Base-by-base conservation (phyloP, 1,284 basidiomycete genomes). In the Ustilago shanxiensis region DNA sequence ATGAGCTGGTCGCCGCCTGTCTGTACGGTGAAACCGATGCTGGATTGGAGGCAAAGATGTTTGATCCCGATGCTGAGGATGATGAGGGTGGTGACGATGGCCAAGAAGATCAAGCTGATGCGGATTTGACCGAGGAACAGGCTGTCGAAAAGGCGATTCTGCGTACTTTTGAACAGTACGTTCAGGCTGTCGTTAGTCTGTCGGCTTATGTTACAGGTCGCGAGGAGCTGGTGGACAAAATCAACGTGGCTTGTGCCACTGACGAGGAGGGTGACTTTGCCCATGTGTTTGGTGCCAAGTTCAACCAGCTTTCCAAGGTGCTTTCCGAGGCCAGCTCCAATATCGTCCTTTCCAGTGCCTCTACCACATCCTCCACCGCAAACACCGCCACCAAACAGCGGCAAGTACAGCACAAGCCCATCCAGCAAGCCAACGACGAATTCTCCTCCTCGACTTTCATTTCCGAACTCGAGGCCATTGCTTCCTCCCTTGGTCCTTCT, bases 1-100 rank as follows among this genome's bases (percentile, higher is more conserved):
- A 82, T 47, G 77, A 82, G 26, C 64, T 82, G 2, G 77, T 79
- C 4, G 76, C 79, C 5, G 66, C 79, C 4, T 74, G 66, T 14
- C 56, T 82, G 24, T 80, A 79, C 26, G 80, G 72, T 7, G 79
- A 76, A 44, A 66, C 59, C 6, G 66, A 77, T 39, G 75, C 75
- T 5, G 75, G 75, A 13, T 66, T 77, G 37, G 66, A 77, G 35
- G 66, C 60, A 3, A 64, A 65, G 33, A 71, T 76, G 67, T 77
- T 77, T 20, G 71, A 73, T 35, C 61, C 63, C 37, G 66, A 69
- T 18, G 71, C 58, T 9, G 57, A 64, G 29, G 64, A 63, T 9
- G 47, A 60, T 2, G 60, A 58, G 0, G 39, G 62, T n/a, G 26
- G 4, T n/a, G 31, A 29, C 4, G 56, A 52, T 53, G 31, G 16